Conservation (phyloP, 192 early-diverging fungal genomes). For the Entomortierella beljakovae region DNA sequence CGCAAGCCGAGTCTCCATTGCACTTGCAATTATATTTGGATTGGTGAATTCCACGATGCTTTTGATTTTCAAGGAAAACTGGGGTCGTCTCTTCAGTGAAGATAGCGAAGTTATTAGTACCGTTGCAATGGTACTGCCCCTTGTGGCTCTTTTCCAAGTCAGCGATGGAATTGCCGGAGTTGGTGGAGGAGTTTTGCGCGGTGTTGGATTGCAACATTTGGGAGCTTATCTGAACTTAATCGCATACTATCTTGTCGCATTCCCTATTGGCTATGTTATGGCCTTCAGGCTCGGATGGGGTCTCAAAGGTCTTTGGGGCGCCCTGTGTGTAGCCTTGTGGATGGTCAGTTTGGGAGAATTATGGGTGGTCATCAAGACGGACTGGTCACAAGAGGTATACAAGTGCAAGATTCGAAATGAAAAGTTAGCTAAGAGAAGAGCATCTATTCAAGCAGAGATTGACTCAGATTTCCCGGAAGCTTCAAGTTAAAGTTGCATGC, state of each 20-base stretch:
- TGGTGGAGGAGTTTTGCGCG: slow-evolving; percentile 77
- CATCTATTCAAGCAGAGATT: slow-evolving; percentile 2
- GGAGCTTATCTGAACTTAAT: slow-evolving; percentile 69
- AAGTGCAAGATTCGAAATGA: slow-evolving; percentile 46
- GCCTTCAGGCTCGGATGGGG: slow-evolving; percentile 68
- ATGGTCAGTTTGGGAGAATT: slow-evolving; percentile 49
- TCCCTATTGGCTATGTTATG: slow-evolving; percentile 70
- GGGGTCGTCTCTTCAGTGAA: slow-evolving; percentile 77
- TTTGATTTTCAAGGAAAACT: slow-evolving; percentile 58
- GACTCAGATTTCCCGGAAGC: neutral
- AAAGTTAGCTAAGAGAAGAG: slow-evolving; percentile 8
- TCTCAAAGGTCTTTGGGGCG: slow-evolving; percentile 75
- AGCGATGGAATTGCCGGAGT: slow-evolving; percentile 73
- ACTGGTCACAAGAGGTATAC: slow-evolving; percentile 48
- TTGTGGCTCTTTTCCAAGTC: slow-evolving; percentile 82
- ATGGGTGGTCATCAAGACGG: slow-evolving; percentile 43
- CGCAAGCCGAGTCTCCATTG: slow-evolving; percentile 62
- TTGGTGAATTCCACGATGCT: slow-evolving; percentile 63
- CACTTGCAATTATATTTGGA: slow-evolving; percentile 64
- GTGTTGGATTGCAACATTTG: slow-evolving; percentile 79
- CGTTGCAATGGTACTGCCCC: slow-evolving; percentile 81
- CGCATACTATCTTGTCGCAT: slow-evolving; percentile 74
- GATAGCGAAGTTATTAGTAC: slow-evolving; percentile 75
- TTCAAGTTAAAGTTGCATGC: too few relatives aligned
- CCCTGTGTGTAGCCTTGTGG: slow-evolving; percentile 63